phyloP scores from a whole-genome alignment of 257 asterid genomes.

The Scutellaria galericulata region DNA sequence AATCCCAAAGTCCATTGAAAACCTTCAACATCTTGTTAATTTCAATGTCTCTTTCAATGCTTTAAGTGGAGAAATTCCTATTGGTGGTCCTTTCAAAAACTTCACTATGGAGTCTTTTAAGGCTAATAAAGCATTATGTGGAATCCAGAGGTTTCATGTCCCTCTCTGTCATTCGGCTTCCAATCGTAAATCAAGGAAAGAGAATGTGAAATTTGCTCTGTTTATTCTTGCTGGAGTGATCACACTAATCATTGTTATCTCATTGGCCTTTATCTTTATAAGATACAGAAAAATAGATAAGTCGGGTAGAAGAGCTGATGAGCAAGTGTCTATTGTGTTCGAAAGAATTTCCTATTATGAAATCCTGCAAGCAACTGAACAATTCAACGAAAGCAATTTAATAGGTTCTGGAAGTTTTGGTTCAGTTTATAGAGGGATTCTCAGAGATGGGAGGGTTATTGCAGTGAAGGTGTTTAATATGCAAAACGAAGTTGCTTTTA shows the following conservation, averaged over 20 bases:
- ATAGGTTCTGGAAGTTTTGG: too few species aligned
- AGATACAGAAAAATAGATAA: conserved; percentile 6
- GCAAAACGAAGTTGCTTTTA: conserved; percentile 2
- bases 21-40: not conserved
- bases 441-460: not conserved
- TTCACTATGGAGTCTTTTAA: conserved; percentile 31
- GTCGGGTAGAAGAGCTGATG: not conserved
- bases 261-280: not conserved
- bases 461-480: conserved; percentile 37
- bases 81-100: conserved; percentile 36
- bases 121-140: conserved; percentile 10
- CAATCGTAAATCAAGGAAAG: too few species aligned
- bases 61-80: conserved; percentile 34
- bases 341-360: too few species aligned
- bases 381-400: too few species aligned
- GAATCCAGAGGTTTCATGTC: conserved; percentile 29
- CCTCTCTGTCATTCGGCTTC: conserved; percentile 16
- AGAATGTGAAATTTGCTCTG: too few species aligned
- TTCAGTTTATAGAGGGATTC: too few species aligned
- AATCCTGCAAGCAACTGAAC: too few species aligned
- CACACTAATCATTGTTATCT: not conserved
- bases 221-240: conserved; percentile 3
- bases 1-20: conserved; percentile 20
- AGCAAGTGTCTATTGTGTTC: not conserved
- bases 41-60: conserved; percentile 39